Evolutionary conservation across 371 early-diverging fungal genomes (phyloP).

Genomic region (Furculomyces boomerangus): DNA sequence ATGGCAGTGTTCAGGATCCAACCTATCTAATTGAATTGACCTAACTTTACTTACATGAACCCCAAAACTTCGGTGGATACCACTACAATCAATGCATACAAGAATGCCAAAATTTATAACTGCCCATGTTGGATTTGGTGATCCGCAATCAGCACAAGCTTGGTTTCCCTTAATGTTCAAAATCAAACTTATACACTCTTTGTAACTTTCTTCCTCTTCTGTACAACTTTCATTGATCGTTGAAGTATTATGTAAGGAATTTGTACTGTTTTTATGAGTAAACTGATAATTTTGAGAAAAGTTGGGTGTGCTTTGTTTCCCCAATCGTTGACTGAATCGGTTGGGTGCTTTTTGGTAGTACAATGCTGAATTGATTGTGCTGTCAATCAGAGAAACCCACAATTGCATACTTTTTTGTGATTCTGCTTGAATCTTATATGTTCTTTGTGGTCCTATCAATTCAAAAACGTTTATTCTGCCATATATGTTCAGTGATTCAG

Average conservation of each 20-base stretch:
- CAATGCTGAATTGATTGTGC: slow-evolving; percentile 19
- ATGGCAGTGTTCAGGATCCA: slow-evolving; percentile 55
- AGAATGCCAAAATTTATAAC: slow-evolving; percentile 79
- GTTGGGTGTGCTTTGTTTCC: neutral
- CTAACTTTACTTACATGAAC: slow-evolving; percentile 78
- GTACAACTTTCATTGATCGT: no score
- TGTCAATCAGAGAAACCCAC: slow-evolving; percentile 50
- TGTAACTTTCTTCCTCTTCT: neutral
- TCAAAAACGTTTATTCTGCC: slow-evolving; percentile 76
- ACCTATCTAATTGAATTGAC: slow-evolving; percentile 69
- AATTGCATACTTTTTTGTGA: slow-evolving; percentile 50
- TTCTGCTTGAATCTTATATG: slow-evolving; percentile 65
- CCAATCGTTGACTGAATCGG: neutral
- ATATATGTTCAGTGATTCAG: slow-evolving; percentile 15
- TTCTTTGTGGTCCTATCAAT: slow-evolving; percentile 50
- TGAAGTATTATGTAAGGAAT: no score
- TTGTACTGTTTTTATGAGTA: no score
- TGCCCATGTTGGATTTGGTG: slow-evolving; percentile 76
- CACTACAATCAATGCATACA: slow-evolving; percentile 93
- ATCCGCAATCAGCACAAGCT: slow-evolving; percentile 73
- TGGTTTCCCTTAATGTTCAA: neutral
- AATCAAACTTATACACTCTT: neutral
- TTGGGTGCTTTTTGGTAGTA: slow-evolving; percentile 9
- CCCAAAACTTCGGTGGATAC: slow-evolving; percentile 90
- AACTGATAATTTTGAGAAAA: neutral